Base-by-base conservation (phyloP, 129 eudicot genomes). In the Lactuca saligna region DNA sequence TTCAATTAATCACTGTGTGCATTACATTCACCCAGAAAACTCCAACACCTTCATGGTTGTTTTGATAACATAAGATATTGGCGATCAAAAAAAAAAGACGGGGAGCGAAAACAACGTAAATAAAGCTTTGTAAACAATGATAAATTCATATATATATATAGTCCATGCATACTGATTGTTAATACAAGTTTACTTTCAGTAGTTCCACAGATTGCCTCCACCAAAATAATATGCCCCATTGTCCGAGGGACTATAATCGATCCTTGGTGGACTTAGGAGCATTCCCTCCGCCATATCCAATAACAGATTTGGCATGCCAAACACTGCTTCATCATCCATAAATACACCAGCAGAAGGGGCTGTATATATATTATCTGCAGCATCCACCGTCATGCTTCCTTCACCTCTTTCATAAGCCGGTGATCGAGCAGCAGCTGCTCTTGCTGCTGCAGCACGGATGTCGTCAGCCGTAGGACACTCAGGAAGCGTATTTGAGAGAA, bases 251-350 rank as follows among this genome's bases (percentile, higher is more conserved):
- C 58, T 70, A 5, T 50, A 61, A 57, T 72, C 46, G 70, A 82
- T 64, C 78, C 95, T 75, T 5, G 95, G 95, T 1, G 95, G 95
- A 66, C 95, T 88, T 8, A 88, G 57, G 38, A 88, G 68, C 95
- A 88, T 84, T 33, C 90, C 95, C 69, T 80, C 91, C 11, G 95
- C 95, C 95, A 88, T 88, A 17, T 69, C 84, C 53, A 60, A 70
- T 54, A 82, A 73, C 75, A 88, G 55, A 46, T 85, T 85, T 8
- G 95, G 95, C 91, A 82, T 82, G 64, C 79, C 81, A 25, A 88
- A 85, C 54, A 88, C 16, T 4, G 65, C 84, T 34, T 88, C 95
- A 51, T 85, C 85, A 3, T 88, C 91, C 3, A 88, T 65, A 63
- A 71, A 88, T 57, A 68, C 82, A 9, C 76, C 60, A 10, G 29